These are phyloP conservation scores for Coemansia biformis DNA, from an alignment of 192 early-diverging fungal species.

Conservation along the genomic window DNA sequence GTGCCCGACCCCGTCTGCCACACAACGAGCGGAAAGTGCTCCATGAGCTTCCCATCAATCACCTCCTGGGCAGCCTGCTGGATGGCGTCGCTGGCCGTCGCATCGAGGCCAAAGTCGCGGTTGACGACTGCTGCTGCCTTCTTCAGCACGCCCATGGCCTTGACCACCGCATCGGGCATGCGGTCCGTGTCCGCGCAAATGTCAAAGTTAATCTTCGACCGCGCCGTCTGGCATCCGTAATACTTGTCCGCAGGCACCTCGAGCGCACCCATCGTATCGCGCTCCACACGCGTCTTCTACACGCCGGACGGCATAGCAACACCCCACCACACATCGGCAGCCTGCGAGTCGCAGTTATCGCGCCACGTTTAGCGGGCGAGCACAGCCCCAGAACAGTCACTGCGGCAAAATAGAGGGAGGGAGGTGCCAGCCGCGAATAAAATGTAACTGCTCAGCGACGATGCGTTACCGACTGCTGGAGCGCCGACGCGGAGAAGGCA, in stretches of 20 bases:
- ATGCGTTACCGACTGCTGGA: constrained; percentile 39
- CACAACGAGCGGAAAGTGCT: constrained; percentile 98
- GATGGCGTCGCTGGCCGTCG: constrained; percentile 80
- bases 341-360: too few species aligned
- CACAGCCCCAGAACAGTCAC: background rate
- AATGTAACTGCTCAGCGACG: constrained; percentile 11
- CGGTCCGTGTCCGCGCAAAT: constrained; percentile 88
- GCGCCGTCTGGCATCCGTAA: constrained; percentile 97
- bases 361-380: background rate
- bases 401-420: background rate
- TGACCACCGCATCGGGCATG: constrained; percentile 94
- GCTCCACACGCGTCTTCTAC: constrained; percentile 61
- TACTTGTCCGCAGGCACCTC: constrained; percentile 93
- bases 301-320: too few species aligned
- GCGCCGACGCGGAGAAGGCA: constrained; percentile 39
- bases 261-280: constrained; percentile 91
- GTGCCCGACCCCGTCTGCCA: constrained; percentile 99
- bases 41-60: constrained; percentile 83
- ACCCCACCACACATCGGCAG: too few species aligned
- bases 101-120: constrained; percentile 81
- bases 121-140: constrained; percentile 93
- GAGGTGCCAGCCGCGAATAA: background rate
- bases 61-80: constrained; percentile 87
- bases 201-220: constrained; percentile 96
- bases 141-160: constrained; percentile 93